Conservation (phyloP, 176 grass and related monocot species). For the Avena atlantica region DNA sequence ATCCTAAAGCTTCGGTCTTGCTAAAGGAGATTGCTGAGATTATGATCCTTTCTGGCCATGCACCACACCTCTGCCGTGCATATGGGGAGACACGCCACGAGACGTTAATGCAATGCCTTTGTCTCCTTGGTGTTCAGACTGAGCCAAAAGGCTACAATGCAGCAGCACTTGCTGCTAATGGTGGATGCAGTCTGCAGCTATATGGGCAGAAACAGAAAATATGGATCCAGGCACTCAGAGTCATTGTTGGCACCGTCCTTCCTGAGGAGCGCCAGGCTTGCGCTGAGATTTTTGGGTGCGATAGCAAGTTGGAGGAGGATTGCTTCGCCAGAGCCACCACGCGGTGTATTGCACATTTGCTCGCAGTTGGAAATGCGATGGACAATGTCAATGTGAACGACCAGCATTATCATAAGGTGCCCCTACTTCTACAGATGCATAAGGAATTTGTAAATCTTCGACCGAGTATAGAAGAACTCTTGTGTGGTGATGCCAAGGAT, state of each 20-base stretch:
- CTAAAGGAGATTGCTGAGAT: conserved; percentile 43
- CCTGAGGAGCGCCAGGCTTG: conserved; percentile 16
- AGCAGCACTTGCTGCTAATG: background rate
- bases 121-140: conserved; percentile 7
- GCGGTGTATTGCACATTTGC: background rate
- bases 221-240: conserved; percentile 42
- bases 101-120: conserved; percentile 32
- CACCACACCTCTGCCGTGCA: conserved; percentile 12
- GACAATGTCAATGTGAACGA: background rate
- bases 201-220: conserved; percentile 11
- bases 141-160: background rate
- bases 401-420: background rate
- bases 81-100: conserved; percentile 28
- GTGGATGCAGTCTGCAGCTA: background rate
- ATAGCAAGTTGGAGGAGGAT: conserved; percentile 17
- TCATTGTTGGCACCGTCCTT: conserved; percentile 12
- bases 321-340: conserved; percentile 11
- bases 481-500: conserved; percentile 23
- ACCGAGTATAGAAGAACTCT: background rate
- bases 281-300: conserved; percentile 3
- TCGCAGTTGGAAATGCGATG: background rate
- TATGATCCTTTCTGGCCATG: conserved; percentile 42
- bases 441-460: conserved; percentile 24
- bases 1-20: conserved; percentile 29
- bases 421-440: conserved; percentile 30